These are phyloP conservation scores for Lolium perenne DNA, from an alignment of 176 grass and related monocot species.

Conservation along the genomic window DNA sequence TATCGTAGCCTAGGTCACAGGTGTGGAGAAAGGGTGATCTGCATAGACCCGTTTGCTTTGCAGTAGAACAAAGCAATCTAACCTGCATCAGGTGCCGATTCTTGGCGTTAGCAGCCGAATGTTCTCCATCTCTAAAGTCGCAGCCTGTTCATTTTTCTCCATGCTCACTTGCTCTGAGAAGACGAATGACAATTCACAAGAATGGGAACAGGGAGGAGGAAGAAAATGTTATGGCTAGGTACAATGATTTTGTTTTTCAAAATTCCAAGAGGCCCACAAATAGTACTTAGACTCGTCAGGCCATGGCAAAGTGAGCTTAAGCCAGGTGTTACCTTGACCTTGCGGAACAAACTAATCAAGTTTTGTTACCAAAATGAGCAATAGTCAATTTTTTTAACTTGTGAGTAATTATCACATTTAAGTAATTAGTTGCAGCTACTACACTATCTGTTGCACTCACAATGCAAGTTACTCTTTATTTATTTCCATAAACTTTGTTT, in stretches of 20 bases:
- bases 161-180: not conserved
- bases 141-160: conserved; percentile 13
- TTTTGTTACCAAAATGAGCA: conserved; percentile 14
- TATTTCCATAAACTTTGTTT: conserved; percentile 20
- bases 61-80: conserved; percentile 6
- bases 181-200: not conserved
- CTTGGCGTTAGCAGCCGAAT: not conserved
- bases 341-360: not conserved
- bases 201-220: not conserved
- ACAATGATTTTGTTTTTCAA: not conserved
- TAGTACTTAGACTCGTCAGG: not conserved
- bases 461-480: not conserved
- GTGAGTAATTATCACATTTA: not conserved
- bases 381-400: not conserved
- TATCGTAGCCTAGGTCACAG: not conserved
- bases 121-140: not conserved
- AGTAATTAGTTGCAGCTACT: not conserved
- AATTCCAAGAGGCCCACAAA: not conserved
- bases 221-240: not conserved
- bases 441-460: not conserved
- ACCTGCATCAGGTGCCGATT: conserved; percentile 5
- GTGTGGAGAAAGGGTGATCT: not conserved
- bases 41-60: conserved; percentile 1
- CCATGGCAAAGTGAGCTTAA: not conserved
- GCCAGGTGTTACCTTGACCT: conserved; percentile 26